These are phyloP conservation scores for Termitomyces heimii DNA, from an alignment of 768 basidiomycete species.

Conservation along the genomic window DNA sequence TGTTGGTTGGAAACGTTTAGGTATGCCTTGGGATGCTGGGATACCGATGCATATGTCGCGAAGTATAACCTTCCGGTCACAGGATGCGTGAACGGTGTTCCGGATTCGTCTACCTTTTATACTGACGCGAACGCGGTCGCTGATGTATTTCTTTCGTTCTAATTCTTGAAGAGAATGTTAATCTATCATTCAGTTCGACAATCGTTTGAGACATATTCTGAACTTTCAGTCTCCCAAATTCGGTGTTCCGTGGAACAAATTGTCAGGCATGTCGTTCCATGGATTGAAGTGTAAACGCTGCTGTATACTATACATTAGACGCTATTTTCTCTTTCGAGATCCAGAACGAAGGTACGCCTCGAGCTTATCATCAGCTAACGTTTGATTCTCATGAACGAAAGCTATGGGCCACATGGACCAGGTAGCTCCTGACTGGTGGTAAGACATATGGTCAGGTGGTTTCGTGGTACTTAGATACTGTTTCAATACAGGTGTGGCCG, in stretches of 20 bases:
- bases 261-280: slow-evolving; percentile 11
- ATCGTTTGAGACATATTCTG: slow-evolving; percentile 18
- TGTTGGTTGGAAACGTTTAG: not conserved
- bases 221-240: slow-evolving; percentile 20
- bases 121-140: slow-evolving; percentile 20
- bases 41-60: slow-evolving; percentile 19
- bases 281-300: not conserved
- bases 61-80: slow-evolving; percentile 18
- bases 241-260: slow-evolving; percentile 19
- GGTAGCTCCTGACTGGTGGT: slow-evolving; percentile 22
- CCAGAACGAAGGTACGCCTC: slow-evolving; percentile 16
- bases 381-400: not conserved
- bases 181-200: slow-evolving; percentile 14
- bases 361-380: not conserved
- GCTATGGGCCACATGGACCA: slow-evolving; percentile 23
- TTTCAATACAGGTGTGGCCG: slow-evolving; percentile 13
- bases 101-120: slow-evolving; percentile 19
- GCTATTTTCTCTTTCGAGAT: slow-evolving; percentile 21
- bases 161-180: not conserved
- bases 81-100: slow-evolving; percentile 18
- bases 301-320: slow-evolving; percentile 5
- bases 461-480: not conserved
- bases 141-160: slow-evolving; percentile 10
- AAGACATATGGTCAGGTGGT: not conserved
- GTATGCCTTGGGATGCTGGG: slow-evolving; percentile 22